These are phyloP conservation scores for Przewalskia tangutica DNA, from an alignment of 257 asterid species.

Conservation along the genomic window DNA sequence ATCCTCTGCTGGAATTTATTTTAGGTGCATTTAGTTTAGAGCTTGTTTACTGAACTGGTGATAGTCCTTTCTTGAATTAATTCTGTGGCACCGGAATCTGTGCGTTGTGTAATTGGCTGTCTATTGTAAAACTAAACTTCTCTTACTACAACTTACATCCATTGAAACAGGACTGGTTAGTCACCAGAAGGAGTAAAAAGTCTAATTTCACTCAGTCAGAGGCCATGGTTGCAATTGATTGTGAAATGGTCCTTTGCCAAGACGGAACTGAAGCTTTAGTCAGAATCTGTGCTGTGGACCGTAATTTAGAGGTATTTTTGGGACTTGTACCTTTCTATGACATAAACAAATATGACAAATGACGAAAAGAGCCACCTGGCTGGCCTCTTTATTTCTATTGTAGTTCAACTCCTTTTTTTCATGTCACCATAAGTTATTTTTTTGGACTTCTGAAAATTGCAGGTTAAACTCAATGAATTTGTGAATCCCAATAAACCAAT, in stretches of 20 bases:
- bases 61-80: neutral
- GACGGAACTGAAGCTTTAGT: constrained; percentile 95
- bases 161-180: constrained; percentile 62
- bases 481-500: constrained; percentile 73
- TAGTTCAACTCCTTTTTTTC: no score
- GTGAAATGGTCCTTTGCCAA: constrained; percentile 96
- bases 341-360: neutral
- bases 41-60: neutral
- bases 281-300: constrained; percentile 80
- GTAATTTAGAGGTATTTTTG: constrained; percentile 53
- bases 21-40: neutral
- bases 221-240: constrained; percentile 66
- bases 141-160: constrained; percentile 4
- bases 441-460: constrained; percentile 4
- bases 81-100: neutral
- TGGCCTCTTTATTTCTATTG: neutral
- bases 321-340: neutral
- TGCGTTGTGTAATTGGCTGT: neutral
- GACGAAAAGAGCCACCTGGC: neutral
- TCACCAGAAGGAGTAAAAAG: constrained; percentile 40
- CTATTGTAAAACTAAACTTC: neutral
- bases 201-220: constrained; percentile 32
- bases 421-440: no score
- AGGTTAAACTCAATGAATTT: constrained; percentile 65
- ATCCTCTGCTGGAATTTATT: neutral